Evolutionary conservation across 495 filamentous ascomycete species (phyloP), one percentile per base, ranked within the genome.

Genomic region (Penicillium macrosclerotiorum): DNA sequence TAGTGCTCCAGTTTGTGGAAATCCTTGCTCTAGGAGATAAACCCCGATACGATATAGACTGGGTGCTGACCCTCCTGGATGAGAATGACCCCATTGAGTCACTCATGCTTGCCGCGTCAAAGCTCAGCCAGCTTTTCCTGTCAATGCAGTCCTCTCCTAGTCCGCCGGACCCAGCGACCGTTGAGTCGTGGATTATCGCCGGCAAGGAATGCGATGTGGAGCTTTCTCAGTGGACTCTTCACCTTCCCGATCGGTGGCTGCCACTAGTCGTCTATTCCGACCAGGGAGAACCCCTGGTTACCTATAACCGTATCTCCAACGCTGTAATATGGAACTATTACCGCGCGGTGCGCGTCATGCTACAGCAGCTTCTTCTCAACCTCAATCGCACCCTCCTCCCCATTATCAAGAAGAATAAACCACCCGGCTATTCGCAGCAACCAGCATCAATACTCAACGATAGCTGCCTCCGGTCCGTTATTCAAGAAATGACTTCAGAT

Each of bases 291-390:
- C 32, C 59, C 5, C 49, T 74, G 0, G 52, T 74, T 6, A 69
- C 68, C 16, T 71, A 72, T 42, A 55, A 59, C 13, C 47, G 49
- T 22, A 45, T 66, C 33, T 59, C 57, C 24, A 51, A 57, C 20
- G 61, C 59, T 11, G 45, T 60, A 5, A 42, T 72, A 23, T 73
- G 69, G 71, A 62, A 60, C 42, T 69, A 69, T 42, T 71, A 73
- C 48, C 69, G 68, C 2, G 64, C 67, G 4, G 52, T 62, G 22
- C 66, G 71, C 11, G 54, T 74, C 22, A 55, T 71, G 45, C 33
- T 71, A 9, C 68, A 72, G 14, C 50, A 54, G 19, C 47, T 65
- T 6, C 54, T 69, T 8, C 40, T 64, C 44, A 60, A 49, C 9
- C 52, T 72, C 5, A 57, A 62, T 13, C 45, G 33, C 9, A 48